Conservation (phyloP, 768 basidiomycete species). For the Roridomyces roridus region DNA sequence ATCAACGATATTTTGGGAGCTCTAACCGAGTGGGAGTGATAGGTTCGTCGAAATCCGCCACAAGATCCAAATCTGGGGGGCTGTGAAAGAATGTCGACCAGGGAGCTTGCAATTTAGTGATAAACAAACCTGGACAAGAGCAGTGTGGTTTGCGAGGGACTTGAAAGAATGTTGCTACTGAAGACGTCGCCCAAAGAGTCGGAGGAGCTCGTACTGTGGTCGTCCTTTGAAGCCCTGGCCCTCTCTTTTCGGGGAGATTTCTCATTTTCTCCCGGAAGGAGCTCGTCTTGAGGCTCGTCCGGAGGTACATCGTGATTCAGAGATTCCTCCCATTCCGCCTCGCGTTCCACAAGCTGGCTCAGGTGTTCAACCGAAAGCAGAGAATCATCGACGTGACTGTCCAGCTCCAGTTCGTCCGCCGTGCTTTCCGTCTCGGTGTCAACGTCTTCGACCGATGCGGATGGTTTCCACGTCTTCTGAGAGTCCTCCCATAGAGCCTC, state of each 20-base stretch:
- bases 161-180: neutral
- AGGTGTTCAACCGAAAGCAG: conserved; percentile 59
- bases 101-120: neutral
- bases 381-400: conserved; percentile 57
- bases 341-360: conserved; percentile 33
- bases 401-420: conserved; percentile 19
- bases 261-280: conserved; percentile 29
- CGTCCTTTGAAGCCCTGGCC: neutral
- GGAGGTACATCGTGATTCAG: conserved; percentile 40
- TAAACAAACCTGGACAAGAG: conserved; percentile 16
- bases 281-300: conserved; percentile 37
- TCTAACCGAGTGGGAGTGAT: conserved; percentile 22
- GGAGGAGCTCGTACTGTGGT: conserved; percentile 2
- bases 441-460: conserved; percentile 23
- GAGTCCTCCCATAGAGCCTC: conserved; percentile 83
- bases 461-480: conserved; percentile 64
- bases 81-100: conserved; percentile 1
- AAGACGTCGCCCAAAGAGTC: conserved; percentile 11
- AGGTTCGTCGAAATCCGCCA: conserved; percentile 21
- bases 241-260: conserved; percentile 24
- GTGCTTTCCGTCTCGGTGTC: conserved; percentile 22
- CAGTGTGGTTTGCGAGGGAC: conserved; percentile 2
- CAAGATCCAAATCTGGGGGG: conserved; percentile 20
- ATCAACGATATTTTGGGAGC: neutral
- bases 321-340: conserved; percentile 29